Conservation (phyloP, 2,329 filamentous ascomycete genomes). For the Verticillium nubilum region DNA sequence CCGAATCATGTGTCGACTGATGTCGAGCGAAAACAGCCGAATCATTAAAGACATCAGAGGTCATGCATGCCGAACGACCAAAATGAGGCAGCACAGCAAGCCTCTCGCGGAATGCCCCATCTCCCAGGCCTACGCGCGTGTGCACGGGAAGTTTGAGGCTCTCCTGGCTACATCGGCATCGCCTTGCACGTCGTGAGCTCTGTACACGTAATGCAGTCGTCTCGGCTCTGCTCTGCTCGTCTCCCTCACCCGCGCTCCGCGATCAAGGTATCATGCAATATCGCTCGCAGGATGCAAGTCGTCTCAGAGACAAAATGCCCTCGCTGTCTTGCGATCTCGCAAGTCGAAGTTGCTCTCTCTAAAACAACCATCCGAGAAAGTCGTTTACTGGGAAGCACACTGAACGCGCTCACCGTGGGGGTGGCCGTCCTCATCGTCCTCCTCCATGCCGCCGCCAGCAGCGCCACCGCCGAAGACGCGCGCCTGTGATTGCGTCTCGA, state of each 20-base stretch:
- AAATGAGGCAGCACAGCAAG: neutral
- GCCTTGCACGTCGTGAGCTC: neutral
- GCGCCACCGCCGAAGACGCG: conserved; percentile 58
- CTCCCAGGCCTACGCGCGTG: neutral
- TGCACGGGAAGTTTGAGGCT: neutral
- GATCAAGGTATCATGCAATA: neutral
- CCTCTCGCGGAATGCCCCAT: neutral
- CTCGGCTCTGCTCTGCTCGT: neutral
- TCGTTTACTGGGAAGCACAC: conserved; percentile 76
- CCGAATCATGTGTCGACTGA: neutral
- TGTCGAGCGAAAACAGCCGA: conserved; percentile 2
- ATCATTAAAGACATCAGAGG: conserved; percentile 2
- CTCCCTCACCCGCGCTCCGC: neutral
- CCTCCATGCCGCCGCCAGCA: conserved; percentile 54
- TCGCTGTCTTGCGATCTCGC: neutral
- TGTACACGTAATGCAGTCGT: neutral
- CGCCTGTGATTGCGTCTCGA: conserved; percentile 63
- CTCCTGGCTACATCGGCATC: neutral
- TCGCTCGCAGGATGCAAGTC: neutral
- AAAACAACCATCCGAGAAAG: neutral
- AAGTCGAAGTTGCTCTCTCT: neutral
- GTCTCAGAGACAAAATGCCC: neutral
- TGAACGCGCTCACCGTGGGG: conserved; percentile 74
- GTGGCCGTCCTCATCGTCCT: conserved; percentile 74
- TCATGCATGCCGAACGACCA: neutral